These are phyloP conservation scores for grape (Vitis vinifera) DNA, from an alignment of 164 flowering plant genomes.

Conservation along the genomic window DNA sequence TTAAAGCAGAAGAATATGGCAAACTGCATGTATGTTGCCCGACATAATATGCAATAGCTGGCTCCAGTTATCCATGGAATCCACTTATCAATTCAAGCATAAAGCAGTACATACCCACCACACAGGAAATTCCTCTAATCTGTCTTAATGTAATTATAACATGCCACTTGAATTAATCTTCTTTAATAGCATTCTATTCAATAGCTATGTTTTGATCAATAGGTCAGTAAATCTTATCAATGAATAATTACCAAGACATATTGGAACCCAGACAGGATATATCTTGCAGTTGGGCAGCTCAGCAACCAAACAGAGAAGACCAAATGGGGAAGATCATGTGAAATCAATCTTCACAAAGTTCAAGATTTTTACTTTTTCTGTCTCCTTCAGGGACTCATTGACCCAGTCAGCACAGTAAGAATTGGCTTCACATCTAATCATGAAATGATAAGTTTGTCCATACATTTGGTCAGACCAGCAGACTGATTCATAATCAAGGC, in stretches of 20 bases:
- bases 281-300: background rate
- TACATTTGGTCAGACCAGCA: too few relatives aligned
- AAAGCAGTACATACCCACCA: background rate
- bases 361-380: background rate
- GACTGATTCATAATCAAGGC: background rate
- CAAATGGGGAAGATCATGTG: background rate
- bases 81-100: background rate
- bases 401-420: background rate
- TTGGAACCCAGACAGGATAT: background rate
- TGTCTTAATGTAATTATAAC: background rate
- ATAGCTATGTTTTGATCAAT: background rate
- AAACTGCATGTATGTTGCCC: slow-evolving; percentile 1
- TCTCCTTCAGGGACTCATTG: background rate
- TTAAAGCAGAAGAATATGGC: slow-evolving; percentile 7
- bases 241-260: background rate
- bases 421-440: background rate
- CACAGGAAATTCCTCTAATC: background rate
- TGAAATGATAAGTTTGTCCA: background rate
- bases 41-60: slow-evolving; percentile 2
- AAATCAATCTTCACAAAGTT: background rate
- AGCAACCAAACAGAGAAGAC: background rate
- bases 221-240: background rate
- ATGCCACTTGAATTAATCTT: background rate
- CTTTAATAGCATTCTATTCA: background rate
- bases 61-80: slow-evolving; percentile 1